Evolutionary conservation across 345 rosid genomes (phyloP).

Genomic region (Lepidium africanum): DNA sequence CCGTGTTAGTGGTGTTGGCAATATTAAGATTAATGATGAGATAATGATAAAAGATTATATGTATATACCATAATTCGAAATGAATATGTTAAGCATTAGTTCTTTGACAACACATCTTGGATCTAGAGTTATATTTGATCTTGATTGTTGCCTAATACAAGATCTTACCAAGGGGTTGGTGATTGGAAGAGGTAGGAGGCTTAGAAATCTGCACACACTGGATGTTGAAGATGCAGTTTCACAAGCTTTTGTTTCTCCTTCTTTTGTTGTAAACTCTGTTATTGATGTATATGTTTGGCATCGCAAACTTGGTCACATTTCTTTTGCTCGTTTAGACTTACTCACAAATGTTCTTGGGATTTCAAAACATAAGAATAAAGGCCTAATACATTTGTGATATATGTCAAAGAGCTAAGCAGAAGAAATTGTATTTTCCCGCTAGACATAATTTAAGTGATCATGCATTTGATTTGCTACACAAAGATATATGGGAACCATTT

Average conservation of each 20-base stretch:
- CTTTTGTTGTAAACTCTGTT: not conserved
- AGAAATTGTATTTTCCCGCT: not conserved
- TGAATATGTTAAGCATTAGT: not conserved
- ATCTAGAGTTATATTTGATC: not conserved
- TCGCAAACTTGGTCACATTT: no score
- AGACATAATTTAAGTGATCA: not conserved
- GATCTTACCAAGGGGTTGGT: not conserved
- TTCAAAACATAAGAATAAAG: no score
- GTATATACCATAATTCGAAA: not conserved
- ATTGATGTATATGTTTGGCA: not conserved
- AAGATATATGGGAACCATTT: no score
- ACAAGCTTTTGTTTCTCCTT: not conserved
- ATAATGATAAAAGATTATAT: not conserved
- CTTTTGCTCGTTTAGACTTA: not conserved
- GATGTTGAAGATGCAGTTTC: not conserved
- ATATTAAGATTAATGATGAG: no score
- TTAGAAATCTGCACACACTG: not conserved
- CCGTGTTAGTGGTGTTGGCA: not conserved
- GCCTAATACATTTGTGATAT: not conserved
- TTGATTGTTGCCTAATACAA: not conserved
- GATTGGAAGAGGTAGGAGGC: not conserved
- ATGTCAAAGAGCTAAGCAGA: not conserved
- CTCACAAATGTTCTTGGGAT: not conserved
- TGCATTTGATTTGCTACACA: not conserved
- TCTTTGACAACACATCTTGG: not conserved